Percentiles rank a stretch among this genome's conserved stretches.
Evolutionary conservation across 371 early-diverging fungal genomes (phyloP).

Genomic region (Quaeritorhiza haematococci): DNA sequence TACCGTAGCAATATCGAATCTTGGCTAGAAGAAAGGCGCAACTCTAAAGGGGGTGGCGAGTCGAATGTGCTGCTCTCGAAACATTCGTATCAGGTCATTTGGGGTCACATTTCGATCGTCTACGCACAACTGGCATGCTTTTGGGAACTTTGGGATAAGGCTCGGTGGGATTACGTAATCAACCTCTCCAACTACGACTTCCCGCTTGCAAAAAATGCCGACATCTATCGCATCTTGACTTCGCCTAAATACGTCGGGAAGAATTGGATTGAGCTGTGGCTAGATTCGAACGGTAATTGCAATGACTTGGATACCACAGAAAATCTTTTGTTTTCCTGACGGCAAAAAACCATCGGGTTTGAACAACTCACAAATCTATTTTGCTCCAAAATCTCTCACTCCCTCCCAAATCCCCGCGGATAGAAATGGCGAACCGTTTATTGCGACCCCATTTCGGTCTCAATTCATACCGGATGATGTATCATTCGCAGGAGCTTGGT

Average conservation of each 20-base stretch:
- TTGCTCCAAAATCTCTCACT: too few species aligned
- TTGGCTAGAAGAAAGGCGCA: not conserved
- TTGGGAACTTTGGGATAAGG: conserved; percentile 36
- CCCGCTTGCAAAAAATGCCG: conserved; percentile 29
- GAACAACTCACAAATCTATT: too few species aligned
- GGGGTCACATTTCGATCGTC: conserved; percentile 31
- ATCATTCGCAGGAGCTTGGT: conserved; percentile 31
- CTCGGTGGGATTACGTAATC: conserved; percentile 41
- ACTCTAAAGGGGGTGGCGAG: not conserved
- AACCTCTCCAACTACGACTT: conserved; percentile 35
- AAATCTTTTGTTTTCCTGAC: too few species aligned
- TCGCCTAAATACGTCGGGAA: conserved; percentile 9
- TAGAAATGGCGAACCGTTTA: conserved; percentile 12
- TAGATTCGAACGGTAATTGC: too few species aligned
- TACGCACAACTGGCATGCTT: conserved; percentile 34
- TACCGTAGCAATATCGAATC: not conserved
- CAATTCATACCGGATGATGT: not conserved
- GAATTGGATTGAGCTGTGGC: conserved; percentile 33
- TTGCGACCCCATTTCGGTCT: conserved; percentile 23
- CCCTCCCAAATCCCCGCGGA: too few species aligned
- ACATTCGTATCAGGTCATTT: not conserved
- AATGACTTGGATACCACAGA: too few species aligned
- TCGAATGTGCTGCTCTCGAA: not conserved
- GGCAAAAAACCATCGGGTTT: too few species aligned
- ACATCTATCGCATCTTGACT: conserved; percentile 22